Evolutionary conservation across 179 eudicot species (phyloP), one percentile per base, ranked within the genome.

Genomic region (Spinacia oleracea): DNA sequence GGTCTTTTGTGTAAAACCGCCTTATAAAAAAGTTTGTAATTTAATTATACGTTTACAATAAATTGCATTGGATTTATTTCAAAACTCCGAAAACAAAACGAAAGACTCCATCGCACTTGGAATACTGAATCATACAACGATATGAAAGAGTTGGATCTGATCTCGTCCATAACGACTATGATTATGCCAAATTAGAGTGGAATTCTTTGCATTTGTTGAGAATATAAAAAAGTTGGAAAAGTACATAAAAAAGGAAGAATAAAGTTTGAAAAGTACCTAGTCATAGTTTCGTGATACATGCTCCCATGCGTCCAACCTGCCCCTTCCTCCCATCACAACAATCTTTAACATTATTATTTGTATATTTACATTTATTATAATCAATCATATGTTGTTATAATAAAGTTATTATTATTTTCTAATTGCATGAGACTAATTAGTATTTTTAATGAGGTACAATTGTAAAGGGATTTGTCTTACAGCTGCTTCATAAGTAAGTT

Each of bases 221-320:
- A 29, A 62, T 31, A 62, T 31, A 15, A 65, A 32, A 15, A 34
- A 5, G n/a, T 31, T 0, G 18, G 3, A 34, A 65, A 34, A 34
- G n/a, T 15, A 14, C 0, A 16, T 4, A 12, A 29, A 64, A 15
- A 55, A 55, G 12, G 23, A 20, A 55, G 5, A 20, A 20, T 6
- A 59, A 66, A 66, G 23, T 0, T 35, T 12, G 12, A 8, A 66
- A 42, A 68, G 72, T 42, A 40, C 27, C 40, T 29, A 20, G 11
- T 27, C 12, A 70, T 15, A 15, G 38, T 25, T 43, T 70, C 35
- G 14, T 43, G 73, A 70, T 70, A 46, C 58, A 71, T 71, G 74
- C 74, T 71, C 74, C 74, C 40, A 48, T 29, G 59, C 32, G 20
- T 71, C 59, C 21, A 71, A 71, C 74, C 35, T 25, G 38, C 72